Conservation (phyloP, 2,329 filamentous ascomycete species). For the Verticillium dahliae region DNA sequence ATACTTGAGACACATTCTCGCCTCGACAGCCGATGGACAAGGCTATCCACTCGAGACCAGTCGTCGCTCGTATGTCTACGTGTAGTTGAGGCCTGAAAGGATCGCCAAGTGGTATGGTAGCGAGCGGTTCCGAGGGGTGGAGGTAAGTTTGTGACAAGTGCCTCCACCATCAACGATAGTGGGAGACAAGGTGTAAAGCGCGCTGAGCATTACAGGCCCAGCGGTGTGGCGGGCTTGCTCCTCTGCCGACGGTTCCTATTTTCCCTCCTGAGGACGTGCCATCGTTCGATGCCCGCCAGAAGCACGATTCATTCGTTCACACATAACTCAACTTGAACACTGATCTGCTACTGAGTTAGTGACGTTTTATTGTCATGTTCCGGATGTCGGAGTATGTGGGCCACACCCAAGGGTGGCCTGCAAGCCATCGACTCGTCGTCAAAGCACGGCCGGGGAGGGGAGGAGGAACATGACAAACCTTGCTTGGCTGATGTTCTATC, state of each 20-base stretch:
- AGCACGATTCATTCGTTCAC: neutral
- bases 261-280: neutral
- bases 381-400: neutral
- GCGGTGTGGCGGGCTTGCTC: no score
- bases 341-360: neutral
- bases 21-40: no score
- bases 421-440: neutral
- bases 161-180: no score
- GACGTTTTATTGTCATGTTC: neutral
- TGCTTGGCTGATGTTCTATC: neutral
- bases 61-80: neutral
- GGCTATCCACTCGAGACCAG: neutral
- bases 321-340: neutral
- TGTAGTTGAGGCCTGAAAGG: neutral
- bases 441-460: no score
- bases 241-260: no score
- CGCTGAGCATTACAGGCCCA: no score
- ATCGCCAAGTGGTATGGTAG: neutral
- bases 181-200: no score
- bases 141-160: no score
- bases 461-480: neutral
- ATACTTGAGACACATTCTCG: neutral
- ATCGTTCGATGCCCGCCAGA: neutral
- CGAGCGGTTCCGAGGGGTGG: neutral
- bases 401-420: neutral